phyloP scores from a whole-genome alignment of 768 basidiomycete species.

The Rhodotorula babjevae region DNA sequence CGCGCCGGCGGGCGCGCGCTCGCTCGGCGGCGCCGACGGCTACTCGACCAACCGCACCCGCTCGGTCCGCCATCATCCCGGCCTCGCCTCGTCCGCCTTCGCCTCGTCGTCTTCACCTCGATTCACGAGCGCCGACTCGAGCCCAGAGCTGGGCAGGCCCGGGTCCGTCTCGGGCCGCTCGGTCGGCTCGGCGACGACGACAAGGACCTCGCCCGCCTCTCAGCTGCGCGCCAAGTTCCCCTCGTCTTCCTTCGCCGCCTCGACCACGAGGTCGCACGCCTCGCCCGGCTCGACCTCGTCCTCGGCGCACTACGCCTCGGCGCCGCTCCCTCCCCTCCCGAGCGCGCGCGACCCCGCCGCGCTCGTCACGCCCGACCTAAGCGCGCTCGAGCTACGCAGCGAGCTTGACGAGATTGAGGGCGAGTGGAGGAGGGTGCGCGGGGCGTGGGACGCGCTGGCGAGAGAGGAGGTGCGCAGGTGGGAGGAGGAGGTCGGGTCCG shows the following conservation, averaged over 20 bases:
- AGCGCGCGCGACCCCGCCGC: constrained; percentile 21
- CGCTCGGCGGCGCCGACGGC: neutral
- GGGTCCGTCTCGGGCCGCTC: neutral
- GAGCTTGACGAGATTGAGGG: neutral
- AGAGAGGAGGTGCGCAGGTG: neutral
- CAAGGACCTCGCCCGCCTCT: constrained; percentile 4
- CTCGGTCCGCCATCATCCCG: constrained; percentile 23
- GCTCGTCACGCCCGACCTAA: neutral
- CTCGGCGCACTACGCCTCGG: neutral
- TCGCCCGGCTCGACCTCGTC: neutral
- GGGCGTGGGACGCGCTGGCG: neutral
- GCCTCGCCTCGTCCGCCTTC: constrained; percentile 7
- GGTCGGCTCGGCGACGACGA: neutral
- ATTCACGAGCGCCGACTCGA: neutral
- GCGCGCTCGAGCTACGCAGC: neutral
- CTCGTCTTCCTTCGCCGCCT: neutral
- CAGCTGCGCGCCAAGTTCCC: neutral
- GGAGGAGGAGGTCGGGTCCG: neutral
- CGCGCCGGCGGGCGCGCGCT: too few species aligned
- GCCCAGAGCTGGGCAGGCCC: neutral
- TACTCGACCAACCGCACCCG: constrained; percentile 2
- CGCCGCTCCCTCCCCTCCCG: constrained; percentile 13
- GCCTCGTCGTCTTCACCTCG: neutral
- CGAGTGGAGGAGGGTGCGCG: neutral
- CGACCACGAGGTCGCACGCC: neutral